phyloP scores from a whole-genome alignment of 371 early-diverging fungal genomes.

The Mucor indicus region DNA sequence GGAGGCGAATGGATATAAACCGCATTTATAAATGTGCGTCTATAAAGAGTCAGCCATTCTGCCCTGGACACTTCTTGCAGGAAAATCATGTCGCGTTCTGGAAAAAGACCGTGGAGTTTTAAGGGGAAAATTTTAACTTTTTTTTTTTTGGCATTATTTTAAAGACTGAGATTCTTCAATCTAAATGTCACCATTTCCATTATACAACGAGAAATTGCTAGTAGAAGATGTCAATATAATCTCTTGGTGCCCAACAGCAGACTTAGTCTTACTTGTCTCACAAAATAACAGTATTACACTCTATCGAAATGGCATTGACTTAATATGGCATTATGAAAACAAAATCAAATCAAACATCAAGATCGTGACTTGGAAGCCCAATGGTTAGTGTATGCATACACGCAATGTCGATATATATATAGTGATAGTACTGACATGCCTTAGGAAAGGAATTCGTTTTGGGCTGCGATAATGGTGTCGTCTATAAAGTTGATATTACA shows the following conservation, averaged over 20 bases:
- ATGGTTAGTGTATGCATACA: conserved; percentile 6
- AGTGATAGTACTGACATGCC: neutral
- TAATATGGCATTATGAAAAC: conserved; percentile 9
- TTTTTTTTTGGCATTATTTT: neutral
- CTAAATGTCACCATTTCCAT: neutral
- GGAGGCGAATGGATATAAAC: no score
- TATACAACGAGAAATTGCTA: conserved; percentile 1
- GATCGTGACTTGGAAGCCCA: conserved; percentile 15
- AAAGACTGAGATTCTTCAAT: neutral
- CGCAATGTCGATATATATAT: neutral
- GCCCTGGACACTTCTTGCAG: no score
- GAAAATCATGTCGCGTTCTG: no score
- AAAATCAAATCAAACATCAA: conserved; percentile 1
- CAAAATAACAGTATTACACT: conserved; percentile 2
- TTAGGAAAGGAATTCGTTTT: conserved; percentile 19
- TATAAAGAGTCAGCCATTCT: no score
- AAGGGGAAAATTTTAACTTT: neutral
- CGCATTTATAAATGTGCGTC: no score
- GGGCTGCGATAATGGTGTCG: conserved; percentile 16
- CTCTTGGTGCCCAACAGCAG: conserved; percentile 23
- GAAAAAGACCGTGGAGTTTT: no score
- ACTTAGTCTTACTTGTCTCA: conserved; percentile 20
- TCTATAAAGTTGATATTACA: conserved; percentile 13
- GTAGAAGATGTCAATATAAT: conserved; percentile 5
- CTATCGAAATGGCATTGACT: conserved; percentile 3